These are phyloP conservation scores for Podospora comata DNA, from an alignment of 495 filamentous ascomycete species.

Conservation along the genomic window DNA sequence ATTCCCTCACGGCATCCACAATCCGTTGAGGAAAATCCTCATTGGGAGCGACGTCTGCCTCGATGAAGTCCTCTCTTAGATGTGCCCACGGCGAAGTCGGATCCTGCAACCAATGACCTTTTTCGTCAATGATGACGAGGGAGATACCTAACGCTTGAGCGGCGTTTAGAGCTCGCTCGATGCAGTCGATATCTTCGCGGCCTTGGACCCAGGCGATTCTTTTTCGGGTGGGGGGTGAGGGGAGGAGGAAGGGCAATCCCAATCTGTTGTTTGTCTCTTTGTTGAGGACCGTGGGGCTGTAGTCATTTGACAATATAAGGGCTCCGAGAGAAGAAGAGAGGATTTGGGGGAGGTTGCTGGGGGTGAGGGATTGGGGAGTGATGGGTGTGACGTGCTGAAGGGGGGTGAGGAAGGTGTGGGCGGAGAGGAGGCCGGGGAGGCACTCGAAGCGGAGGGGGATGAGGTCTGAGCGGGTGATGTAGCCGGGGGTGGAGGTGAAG, in stretches of 20 bases:
- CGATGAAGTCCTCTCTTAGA: constrained; percentile 30
- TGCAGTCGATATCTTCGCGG: constrained; percentile 19
- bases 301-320: not conserved
- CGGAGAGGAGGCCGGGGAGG: constrained; percentile 4
- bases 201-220: constrained; percentile 28
- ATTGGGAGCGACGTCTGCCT: constrained; percentile 22
- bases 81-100: constrained; percentile 16
- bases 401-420: constrained; percentile 16
- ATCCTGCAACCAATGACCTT: constrained; percentile 38
- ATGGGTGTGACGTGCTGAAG: constrained; percentile 8
- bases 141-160: constrained; percentile 35
- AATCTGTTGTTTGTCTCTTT: not conserved
- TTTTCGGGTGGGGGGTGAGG: not conserved
- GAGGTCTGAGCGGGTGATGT: constrained; percentile 17
- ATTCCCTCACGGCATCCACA: constrained; percentile 20
- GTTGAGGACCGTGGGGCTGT: not conserved
- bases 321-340: constrained; percentile 7
- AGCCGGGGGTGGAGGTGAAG: constrained; percentile 13
- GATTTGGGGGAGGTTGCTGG: constrained; percentile 10
- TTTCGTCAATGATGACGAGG: constrained; percentile 34
- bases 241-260: constrained; percentile 22
- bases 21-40: constrained; percentile 20
- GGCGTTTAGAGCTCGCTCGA: constrained; percentile 19
- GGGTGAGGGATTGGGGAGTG: not conserved
- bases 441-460: constrained; percentile 19